phyloP scores from a whole-genome alignment of 202 grass and related monocot genomes.

The Setaria italica region DNA sequence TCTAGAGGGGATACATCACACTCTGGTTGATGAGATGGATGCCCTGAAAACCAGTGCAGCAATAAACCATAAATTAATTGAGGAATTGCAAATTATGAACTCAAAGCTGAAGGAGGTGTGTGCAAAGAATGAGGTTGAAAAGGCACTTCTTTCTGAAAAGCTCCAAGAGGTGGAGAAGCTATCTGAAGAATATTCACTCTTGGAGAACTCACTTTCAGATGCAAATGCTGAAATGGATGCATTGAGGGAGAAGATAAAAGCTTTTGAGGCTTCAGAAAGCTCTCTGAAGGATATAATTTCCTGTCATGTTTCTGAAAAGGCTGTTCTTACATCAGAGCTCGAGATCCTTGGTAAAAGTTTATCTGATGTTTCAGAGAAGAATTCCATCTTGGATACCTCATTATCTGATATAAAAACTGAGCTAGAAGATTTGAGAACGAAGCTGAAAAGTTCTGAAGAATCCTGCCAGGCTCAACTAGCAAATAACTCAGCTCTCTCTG shows the following conservation, averaged over 20 bases:
- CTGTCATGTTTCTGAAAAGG: constrained; percentile 67
- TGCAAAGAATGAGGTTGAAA: constrained; percentile 82
- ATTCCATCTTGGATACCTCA: constrained; percentile 65
- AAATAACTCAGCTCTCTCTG: constrained; percentile 65
- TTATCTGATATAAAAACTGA: constrained; percentile 75
- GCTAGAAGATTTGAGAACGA: constrained; percentile 58
- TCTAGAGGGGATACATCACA: constrained; percentile 59
- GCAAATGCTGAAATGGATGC: constrained; percentile 72
- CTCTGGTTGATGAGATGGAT: constrained; percentile 59
- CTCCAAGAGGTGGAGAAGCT: constrained; percentile 65
- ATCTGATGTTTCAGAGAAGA: constrained; percentile 70
- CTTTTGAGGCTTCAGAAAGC: constrained; percentile 60
- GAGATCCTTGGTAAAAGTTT: constrained; percentile 60
- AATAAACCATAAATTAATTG: constrained; percentile 51
- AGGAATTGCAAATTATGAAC: constrained; percentile 64
- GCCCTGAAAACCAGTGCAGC: constrained; percentile 42
- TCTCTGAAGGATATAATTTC: constrained; percentile 66
- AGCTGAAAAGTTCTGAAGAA: constrained; percentile 77
- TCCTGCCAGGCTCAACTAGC: constrained; percentile 57
- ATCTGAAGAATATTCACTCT: constrained; percentile 75
- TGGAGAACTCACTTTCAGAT: constrained; percentile 85
- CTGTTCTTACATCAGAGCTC: constrained; percentile 67
- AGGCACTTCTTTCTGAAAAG: constrained; percentile 70
- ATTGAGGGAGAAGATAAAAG: constrained; percentile 69
- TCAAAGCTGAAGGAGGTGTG: constrained; percentile 82